Evolutionary conservation across 2,329 filamentous ascomycete species (phyloP), one percentile per base, ranked within the genome.

Genomic region (Ophiostoma pallidulum): DNA sequence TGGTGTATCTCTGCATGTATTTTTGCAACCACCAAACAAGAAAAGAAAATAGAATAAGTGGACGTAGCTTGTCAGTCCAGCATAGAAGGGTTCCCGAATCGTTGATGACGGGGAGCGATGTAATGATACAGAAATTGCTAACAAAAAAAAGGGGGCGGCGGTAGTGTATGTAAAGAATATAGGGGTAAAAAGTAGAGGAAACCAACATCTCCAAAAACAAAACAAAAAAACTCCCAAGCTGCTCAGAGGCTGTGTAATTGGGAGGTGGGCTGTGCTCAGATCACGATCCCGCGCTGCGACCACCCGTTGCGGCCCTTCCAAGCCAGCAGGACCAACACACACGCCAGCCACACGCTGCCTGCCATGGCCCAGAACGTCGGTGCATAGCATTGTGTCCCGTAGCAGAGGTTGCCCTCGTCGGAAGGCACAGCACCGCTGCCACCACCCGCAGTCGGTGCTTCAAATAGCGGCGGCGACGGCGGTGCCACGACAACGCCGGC

Each of bases 351-450:
- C 0, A 94, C 84, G 53, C 83, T 90, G 1, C 76, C 66, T 0
- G 84, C 82, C 75, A 95, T 88, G 1, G 84, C 86, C 89, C 89
- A 95, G 55, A 91, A 94, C 0, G 85, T 86, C 0, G 72, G 60
- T 10, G 82, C 80, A 66, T 95, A 97, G 67, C 92, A 98, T 45
- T 74, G 67, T 58, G 72, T 78, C 2, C 92, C 92, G 61, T 87
- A 86, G 62, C 91, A 97, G 55, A 94, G 76, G 2, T 75, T 67
- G 51, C 77, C 71, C 8, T 71, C 68, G 0, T 68, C 59, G 44
- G n/a, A n/a, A n/a, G n/a, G n/a, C n/a, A n/a, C n/a, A n/a, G 61
- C 57, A 18, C 55, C 58, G 3, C 56, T 61, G 16, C 54, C 61
- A 56, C 47, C 54, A 16, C 59, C 61, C 14, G 66, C 65, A 19